A percentile compares a stretch with the other conserved stretches of the same genome.
Conservation (phyloP, 495 filamentous ascomycete species). For the Corynascus novoguineensis region DNA sequence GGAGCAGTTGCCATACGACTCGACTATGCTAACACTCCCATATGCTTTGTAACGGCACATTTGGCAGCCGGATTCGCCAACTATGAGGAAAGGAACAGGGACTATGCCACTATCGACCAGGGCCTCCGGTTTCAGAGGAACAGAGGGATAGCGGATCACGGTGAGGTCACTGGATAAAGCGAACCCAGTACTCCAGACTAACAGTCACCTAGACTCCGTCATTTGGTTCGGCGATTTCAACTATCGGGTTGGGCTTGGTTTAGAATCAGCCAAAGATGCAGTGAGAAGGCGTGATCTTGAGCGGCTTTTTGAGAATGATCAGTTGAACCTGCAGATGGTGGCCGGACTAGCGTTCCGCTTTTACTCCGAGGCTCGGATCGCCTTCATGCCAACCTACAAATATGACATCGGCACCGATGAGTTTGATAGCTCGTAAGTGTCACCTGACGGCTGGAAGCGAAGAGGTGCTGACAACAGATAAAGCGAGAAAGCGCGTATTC, state of each 20-base stretch:
- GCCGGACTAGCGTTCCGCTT: slow-evolving; percentile 81
- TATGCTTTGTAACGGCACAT: slow-evolving; percentile 97
- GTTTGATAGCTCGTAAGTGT: slow-evolving; percentile 83
- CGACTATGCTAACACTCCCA: slow-evolving; percentile 85
- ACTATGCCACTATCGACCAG: slow-evolving; percentile 83
- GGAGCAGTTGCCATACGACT: slow-evolving; percentile 95
- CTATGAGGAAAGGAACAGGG: slow-evolving; percentile 89
- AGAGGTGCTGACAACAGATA: slow-evolving; percentile 4
- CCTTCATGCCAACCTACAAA: slow-evolving; percentile 90
- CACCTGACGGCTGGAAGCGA: neutral
- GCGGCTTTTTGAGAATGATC: slow-evolving; percentile 86
- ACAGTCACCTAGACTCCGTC: slow-evolving; percentile 55
- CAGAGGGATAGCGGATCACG: slow-evolving; percentile 83
- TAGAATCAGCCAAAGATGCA: slow-evolving; percentile 72
- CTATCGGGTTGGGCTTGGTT: slow-evolving; percentile 83
- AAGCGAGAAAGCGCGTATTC: slow-evolving; percentile 88
- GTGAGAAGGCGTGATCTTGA: slow-evolving; percentile 65
- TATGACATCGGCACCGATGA: slow-evolving; percentile 80
- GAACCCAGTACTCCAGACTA: neutral
- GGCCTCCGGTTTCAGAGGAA: slow-evolving; percentile 89
- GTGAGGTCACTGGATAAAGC: slow-evolving; percentile 23
- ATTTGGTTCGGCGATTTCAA: slow-evolving; percentile 99
- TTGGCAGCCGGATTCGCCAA: slow-evolving; percentile 95
- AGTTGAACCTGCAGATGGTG: slow-evolving; percentile 96
- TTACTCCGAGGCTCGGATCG: slow-evolving; percentile 81